Evolutionary conservation across 306 rosid species (phyloP), one percentile per base, ranked within the genome.

Genomic region (Biancaea sappan): DNA sequence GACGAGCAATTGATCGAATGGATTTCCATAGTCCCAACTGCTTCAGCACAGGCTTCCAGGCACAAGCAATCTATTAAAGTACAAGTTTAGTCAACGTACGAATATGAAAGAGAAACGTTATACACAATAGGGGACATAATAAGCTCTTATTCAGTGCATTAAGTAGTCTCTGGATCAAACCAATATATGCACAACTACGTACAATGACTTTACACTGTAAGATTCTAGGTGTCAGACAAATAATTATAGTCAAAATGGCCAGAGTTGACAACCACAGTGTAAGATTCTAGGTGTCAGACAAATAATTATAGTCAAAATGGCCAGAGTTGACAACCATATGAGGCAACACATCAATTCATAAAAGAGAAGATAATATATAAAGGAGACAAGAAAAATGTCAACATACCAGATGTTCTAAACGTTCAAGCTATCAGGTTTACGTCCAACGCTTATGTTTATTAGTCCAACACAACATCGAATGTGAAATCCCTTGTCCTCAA

Each of bases 41-140:
- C 83, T 90, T 90, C 83, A 92, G 69, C 81, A 87, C 24, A 19
- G 98, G 96, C 79, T 90, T 94, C 98, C 98, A 94, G 66, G 97
- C 98, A 25, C 79, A 72, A 29, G 97, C 97, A 85, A 94, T 94
- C 98, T 94, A 81, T n/a, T 64, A 64, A 63, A 18, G 25, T 29
- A 76, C 22, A 74, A 70, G 46, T 12, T 48, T 48, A 8, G 53
- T 72, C 62, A 48, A 58, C 28, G 79, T 57, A 35, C 19, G 41
- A 50, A 65, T 46, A 50, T 69, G 29, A 69, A 18, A 21, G 14
- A 60, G 61, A 54, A 53, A 22, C 26, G 53, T 34, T 48, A 34
- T 43, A 53, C 29, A 76, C 37, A 61, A 52, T 15, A 41, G 18
- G 62, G 74, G 19, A 31, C 22, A 37, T 8, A 16, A 41, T 58